Evolutionary conservation across 192 early-diverging fungal species (phyloP).

Genomic region (Linnemannia zychae): DNA sequence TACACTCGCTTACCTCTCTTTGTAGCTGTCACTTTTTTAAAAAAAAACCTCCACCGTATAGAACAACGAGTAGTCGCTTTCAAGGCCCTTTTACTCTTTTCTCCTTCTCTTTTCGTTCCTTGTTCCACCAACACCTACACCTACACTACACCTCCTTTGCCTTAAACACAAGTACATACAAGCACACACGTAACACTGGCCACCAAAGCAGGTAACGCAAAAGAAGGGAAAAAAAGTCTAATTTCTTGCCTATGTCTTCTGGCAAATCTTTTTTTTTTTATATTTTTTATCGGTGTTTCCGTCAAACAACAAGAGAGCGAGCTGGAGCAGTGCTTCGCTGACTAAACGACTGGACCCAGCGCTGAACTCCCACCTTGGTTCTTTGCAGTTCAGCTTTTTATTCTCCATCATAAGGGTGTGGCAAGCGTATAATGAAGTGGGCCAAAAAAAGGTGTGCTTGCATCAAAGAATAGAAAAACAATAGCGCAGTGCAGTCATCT

Average conservation of each 20-base stretch:
- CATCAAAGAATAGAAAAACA: too few species aligned
- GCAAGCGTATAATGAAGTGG: not conserved
- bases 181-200: not conserved
- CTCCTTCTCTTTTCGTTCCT: not conserved
- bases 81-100: not conserved
- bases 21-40: too few species aligned
- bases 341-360: not conserved
- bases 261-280: not conserved
- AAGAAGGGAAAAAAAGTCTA: not conserved
- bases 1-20: not conserved
- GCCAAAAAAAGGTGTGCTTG: not conserved
- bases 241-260: not conserved
- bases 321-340: not conserved
- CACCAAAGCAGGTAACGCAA: constrained; percentile 8
- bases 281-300: not conserved
- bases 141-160: too few species aligned
- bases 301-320: too few species aligned
- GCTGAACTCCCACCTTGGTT: not conserved
- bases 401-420: not conserved
- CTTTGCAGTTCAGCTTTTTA: not conserved
- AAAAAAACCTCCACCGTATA: not conserved
- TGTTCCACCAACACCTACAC: not conserved
- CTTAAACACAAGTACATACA: not conserved
- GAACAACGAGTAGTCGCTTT: not conserved
- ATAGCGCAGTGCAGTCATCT: too few species aligned